phyloP scores from a whole-genome alignment of 2,329 filamentous ascomycete genomes.

The Ophiognomonia clavigignenti-juglandacearum region DNA sequence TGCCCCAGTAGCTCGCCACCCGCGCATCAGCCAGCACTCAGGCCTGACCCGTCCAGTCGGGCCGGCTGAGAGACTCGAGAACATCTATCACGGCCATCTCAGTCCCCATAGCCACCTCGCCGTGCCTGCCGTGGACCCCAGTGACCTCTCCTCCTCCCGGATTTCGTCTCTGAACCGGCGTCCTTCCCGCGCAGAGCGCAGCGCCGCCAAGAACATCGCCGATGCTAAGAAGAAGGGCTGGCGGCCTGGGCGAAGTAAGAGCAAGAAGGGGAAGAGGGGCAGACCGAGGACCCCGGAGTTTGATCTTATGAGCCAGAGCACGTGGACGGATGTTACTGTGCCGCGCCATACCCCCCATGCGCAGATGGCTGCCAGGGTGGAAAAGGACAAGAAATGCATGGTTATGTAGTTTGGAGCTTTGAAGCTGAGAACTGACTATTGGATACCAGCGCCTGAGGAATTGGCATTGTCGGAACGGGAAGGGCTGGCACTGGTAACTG shows the following conservation, averaged over 20 bases:
- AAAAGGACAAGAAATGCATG: slow-evolving; percentile 1
- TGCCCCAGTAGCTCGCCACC: slow-evolving; percentile 49
- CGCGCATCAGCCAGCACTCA: slow-evolving; percentile 32
- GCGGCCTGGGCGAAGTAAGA: slow-evolving; percentile 33
- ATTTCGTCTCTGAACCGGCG: slow-evolving; percentile 40
- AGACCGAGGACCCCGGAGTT: slow-evolving; percentile 24
- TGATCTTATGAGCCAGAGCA: slow-evolving; percentile 40
- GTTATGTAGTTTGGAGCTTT: too few species aligned
- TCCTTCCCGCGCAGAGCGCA: slow-evolving; percentile 53
- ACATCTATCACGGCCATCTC: slow-evolving; percentile 39
- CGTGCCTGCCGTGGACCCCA: slow-evolving; percentile 22
- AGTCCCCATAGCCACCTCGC: slow-evolving; percentile 9
- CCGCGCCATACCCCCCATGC: too few species aligned
- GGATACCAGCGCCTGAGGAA: too few species aligned
- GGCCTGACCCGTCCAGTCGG: slow-evolving; percentile 34
- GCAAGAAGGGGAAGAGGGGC: slow-evolving; percentile 33
- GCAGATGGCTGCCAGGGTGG: slow-evolving; percentile 16
- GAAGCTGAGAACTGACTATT: too few species aligned
- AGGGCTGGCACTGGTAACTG: too few species aligned
- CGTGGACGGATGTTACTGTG: slow-evolving; percentile 49
- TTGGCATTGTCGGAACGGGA: too few species aligned
- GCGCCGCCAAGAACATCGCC: slow-evolving; percentile 57
- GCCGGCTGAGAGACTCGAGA: slow-evolving; percentile 47
- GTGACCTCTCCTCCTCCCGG: slow-evolving; percentile 25
- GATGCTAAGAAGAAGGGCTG: slow-evolving; percentile 57